phyloP scores from a whole-genome alignment of 257 asterid genomes.

The Ophiorrhiza pumila region DNA sequence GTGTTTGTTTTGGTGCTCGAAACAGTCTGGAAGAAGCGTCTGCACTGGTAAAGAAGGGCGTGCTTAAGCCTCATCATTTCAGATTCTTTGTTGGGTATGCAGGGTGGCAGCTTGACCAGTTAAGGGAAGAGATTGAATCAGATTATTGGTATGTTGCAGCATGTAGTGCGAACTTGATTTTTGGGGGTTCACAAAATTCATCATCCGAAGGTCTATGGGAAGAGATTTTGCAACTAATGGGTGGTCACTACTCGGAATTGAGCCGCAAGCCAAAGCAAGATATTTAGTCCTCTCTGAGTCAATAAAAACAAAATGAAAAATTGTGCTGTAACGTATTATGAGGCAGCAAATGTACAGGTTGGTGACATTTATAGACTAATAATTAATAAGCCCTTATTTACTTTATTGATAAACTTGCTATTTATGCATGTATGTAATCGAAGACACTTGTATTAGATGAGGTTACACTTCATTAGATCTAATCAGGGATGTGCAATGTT shows the following conservation, averaged over 20 bases:
- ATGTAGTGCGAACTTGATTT: constrained; percentile 70
- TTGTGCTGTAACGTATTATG: neutral
- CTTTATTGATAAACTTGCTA: constrained; percentile 2
- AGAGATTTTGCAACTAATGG: constrained; percentile 91
- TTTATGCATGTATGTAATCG: constrained; percentile 8
- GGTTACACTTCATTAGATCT: neutral
- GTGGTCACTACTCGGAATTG: constrained; percentile 84
- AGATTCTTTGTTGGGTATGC: constrained; percentile 91
- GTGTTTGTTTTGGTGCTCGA: constrained; percentile 76
- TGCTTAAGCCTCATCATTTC: constrained; percentile 66
- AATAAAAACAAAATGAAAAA: neutral
- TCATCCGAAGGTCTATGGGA: constrained; percentile 75
- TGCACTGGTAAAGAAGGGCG: constrained; percentile 61
- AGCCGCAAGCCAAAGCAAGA: constrained; percentile 98
- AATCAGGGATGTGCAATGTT: neutral
- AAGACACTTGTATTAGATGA: neutral
- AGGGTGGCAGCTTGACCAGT: constrained; percentile 91
- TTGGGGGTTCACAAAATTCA: constrained; percentile 45
- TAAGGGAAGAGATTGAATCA: constrained; percentile 70
- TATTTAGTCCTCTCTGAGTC: constrained; percentile 29
- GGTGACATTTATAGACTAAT: constrained; percentile 6
- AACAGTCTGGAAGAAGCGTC: constrained; percentile 77
- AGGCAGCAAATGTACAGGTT: constrained; percentile 26
- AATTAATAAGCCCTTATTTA: neutral
- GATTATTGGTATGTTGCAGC: constrained; percentile 89